These are phyloP conservation scores for Echria macrotheca DNA, from an alignment of 495 filamentous ascomycete species.

Conservation along the genomic window DNA sequence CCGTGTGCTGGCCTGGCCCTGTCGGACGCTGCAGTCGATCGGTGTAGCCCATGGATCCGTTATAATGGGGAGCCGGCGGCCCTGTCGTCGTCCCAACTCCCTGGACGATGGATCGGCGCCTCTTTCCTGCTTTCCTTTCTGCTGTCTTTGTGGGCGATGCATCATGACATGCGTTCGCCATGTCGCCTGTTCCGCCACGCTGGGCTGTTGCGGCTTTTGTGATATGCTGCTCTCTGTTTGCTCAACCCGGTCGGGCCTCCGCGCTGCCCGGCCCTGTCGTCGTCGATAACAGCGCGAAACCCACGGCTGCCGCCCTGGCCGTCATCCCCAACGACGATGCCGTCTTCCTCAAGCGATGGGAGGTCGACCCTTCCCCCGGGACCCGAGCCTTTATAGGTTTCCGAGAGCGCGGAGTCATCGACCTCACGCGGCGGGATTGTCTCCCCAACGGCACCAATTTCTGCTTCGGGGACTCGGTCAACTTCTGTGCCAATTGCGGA, in stretches of 20 bases:
- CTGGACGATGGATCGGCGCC: neutral
- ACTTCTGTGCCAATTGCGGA: conserved; percentile 25
- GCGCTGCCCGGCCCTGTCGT: conserved; percentile 1
- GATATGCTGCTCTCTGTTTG: conserved; percentile 2
- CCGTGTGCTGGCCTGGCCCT: neutral
- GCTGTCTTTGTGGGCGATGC: neutral
- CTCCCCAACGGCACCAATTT: conserved; percentile 30
- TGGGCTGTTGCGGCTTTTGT: neutral
- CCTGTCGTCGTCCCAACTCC: neutral
- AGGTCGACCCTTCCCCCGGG: conserved; percentile 17
- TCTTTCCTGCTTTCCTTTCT: conserved; percentile 3
- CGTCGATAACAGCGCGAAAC: too few species aligned
- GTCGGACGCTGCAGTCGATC: neutral
- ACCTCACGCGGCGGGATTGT: conserved; percentile 23
- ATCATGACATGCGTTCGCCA: conserved; percentile 7
- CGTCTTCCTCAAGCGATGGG: conserved; percentile 6
- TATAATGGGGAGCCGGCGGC: neutral
- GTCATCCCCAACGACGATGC: neutral
- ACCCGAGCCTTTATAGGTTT: conserved; percentile 14
- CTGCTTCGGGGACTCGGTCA: conserved; percentile 25
- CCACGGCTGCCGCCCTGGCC: neutral
- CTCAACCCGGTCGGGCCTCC: neutral
- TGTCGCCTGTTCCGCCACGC: conserved; percentile 3
- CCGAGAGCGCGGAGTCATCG: conserved; percentile 9
- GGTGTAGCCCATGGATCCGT: neutral